These are phyloP conservation scores for Austroboletus festivus DNA, from an alignment of 768 basidiomycete species.

Conservation along the genomic window DNA sequence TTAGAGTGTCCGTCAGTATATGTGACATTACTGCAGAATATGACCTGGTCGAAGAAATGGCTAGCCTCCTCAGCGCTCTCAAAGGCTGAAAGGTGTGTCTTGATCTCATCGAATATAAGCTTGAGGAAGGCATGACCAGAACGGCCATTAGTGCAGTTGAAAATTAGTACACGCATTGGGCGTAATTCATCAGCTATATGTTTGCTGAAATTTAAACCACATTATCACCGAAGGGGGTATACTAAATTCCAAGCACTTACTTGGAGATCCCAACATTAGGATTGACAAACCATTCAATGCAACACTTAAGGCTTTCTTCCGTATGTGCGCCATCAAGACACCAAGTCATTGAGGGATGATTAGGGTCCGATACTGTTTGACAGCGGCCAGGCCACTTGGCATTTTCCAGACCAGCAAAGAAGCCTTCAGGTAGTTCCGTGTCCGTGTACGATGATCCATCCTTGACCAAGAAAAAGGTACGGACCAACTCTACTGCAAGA, in stretches of 20 bases:
- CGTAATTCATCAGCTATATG: conserved; percentile 19
- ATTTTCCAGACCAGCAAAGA: conserved; percentile 59
- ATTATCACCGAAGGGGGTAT: conserved; percentile 5
- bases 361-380: conserved; percentile 72
- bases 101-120: conserved; percentile 52
- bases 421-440: conserved; percentile 47
- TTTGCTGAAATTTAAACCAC: background rate
- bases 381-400: conserved; percentile 95
- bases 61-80: conserved; percentile 36
- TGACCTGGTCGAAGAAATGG: conserved; percentile 74
- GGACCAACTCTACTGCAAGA: conserved; percentile 74
- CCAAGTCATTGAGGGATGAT: conserved; percentile 60
- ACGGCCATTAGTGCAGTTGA: conserved; percentile 93
- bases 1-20: conserved; percentile 88
- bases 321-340: conserved; percentile 97
- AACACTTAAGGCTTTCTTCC: conserved; percentile 80
- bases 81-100: conserved; percentile 43
- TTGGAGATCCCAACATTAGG: conserved; percentile 49
- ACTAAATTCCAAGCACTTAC: conserved; percentile 13
- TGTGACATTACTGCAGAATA: conserved; percentile 97
- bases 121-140: conserved; percentile 72
- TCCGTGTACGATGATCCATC: conserved; percentile 16
- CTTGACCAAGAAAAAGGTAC: conserved; percentile 52
- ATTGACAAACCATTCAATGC: conserved; percentile 83
- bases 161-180: conserved; percentile 65